These are phyloP conservation scores for Leccinum fuscescens DNA, from an alignment of 1,284 basidiomycete species.

Conservation along the genomic window DNA sequence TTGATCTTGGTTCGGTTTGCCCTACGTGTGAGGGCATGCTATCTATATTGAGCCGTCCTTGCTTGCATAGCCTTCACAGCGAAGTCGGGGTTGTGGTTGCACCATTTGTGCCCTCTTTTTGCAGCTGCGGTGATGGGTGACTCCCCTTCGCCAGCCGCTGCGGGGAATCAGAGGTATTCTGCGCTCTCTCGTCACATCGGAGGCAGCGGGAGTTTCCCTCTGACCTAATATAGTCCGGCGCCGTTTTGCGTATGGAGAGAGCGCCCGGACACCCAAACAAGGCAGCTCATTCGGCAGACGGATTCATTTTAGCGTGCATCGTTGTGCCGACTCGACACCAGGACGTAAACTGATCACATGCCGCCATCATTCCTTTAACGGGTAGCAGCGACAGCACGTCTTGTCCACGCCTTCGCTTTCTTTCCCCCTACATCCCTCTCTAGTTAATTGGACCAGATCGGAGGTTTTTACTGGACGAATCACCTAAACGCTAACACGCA, in stretches of 20 bases:
- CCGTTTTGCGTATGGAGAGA: conserved; percentile 13
- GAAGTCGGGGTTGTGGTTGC: conserved; percentile 6
- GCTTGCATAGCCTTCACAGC: conserved; percentile 6
- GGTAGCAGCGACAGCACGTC: conserved; percentile 11
- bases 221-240: conserved; percentile 15
- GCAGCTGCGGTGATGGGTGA: conserved; percentile 1
- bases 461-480: conserved; percentile 1
- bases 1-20: conserved; percentile 3
- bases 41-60: conserved; percentile 7
- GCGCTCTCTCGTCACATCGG: conserved; percentile 6
- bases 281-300: conserved; percentile 9
- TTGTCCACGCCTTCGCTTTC: conserved; percentile 16
- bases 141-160: conserved; percentile 4
- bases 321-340: conserved; percentile 11
- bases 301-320: conserved; percentile 14
- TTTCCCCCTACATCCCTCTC: not conserved
- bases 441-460: not conserved
- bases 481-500: not conserved
- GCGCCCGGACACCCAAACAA: conserved; percentile 2
- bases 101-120: conserved; percentile 19
- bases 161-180: conserved; percentile 9
- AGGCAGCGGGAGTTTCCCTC: conserved; percentile 6
- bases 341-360: conserved; percentile 27
- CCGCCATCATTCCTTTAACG: conserved; percentile 24
- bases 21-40: not conserved